These are phyloP conservation scores for Tolypocladium paradoxum DNA, from an alignment of 2,329 filamentous ascomycete genomes.

Conservation along the genomic window DNA sequence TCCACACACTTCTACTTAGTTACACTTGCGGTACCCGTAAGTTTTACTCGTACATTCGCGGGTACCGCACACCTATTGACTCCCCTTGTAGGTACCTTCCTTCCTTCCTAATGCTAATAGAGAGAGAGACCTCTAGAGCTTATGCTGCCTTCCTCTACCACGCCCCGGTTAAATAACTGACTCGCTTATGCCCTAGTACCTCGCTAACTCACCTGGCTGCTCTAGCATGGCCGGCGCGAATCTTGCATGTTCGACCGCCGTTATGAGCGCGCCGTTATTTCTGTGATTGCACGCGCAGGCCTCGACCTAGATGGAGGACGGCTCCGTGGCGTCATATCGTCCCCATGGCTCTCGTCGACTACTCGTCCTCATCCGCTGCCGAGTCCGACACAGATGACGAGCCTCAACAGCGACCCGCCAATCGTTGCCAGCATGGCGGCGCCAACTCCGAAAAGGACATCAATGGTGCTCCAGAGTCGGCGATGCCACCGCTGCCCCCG, in stretches of 20 bases:
- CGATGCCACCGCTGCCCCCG: conserved; percentile 63
- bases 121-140: too few species aligned
- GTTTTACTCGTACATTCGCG: too few species aligned
- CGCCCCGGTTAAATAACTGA: too few species aligned
- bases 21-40: too few species aligned
- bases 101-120: too few species aligned
- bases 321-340: neutral
- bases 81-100: too few species aligned
- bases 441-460: neutral
- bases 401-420: conserved; percentile 11
- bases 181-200: too few species aligned
- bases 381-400: conserved; percentile 12
- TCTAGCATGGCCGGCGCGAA: neutral
- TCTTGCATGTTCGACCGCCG: neutral
- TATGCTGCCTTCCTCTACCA: too few species aligned
- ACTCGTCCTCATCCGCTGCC: conserved; percentile 39
- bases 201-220: neutral
- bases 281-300: neutral
- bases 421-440: conserved; percentile 3
- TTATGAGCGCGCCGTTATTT: neutral
- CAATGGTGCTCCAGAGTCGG: conserved; percentile 6
- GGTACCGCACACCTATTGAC: too few species aligned
- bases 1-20: too few species aligned
- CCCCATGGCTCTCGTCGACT: conserved; percentile 54
- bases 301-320: neutral